Evolutionary conservation across 1,284 basidiomycete genomes (phyloP).

Genomic region (Meripilus lineatus): DNA sequence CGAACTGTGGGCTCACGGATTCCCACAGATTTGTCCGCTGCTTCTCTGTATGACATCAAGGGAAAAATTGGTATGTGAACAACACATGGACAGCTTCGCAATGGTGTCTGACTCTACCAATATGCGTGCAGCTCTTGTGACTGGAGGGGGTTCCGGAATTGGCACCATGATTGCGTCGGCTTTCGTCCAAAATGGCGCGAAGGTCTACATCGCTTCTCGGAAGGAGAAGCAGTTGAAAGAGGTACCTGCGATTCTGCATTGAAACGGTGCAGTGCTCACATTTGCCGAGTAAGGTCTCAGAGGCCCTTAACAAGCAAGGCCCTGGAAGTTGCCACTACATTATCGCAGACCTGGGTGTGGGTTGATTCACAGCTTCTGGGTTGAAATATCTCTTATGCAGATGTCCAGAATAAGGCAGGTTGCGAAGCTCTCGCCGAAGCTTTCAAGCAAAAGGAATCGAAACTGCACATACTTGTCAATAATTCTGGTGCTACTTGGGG

Average conservation of each 20-base stretch:
- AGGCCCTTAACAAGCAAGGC: slow-evolving; percentile 52
- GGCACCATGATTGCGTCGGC: slow-evolving; percentile 80
- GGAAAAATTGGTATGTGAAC: slow-evolving; percentile 72
- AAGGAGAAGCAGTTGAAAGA: slow-evolving; percentile 76
- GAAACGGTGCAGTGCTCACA: slow-evolving; percentile 8
- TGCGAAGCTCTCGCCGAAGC: slow-evolving; percentile 70
- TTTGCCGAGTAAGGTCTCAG: slow-evolving; percentile 40
- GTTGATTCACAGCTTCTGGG: slow-evolving; percentile 20
- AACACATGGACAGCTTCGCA: neutral
- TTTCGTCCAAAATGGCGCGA: slow-evolving; percentile 56
- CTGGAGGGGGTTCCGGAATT: slow-evolving; percentile 75
- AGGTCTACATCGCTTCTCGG: slow-evolving; percentile 81
- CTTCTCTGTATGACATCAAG: slow-evolving; percentile 67
- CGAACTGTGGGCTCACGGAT: no score
- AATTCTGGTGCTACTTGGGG: slow-evolving; percentile 84
- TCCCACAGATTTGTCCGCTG: slow-evolving; percentile 54
- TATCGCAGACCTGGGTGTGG: slow-evolving; percentile 66
- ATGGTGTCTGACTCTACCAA: slow-evolving; percentile 5
- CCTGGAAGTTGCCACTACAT: slow-evolving; percentile 66
- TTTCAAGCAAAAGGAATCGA: slow-evolving; percentile 64
- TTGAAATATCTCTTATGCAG: neutral
- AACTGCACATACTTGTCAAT: slow-evolving; percentile 77
- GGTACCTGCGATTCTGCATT: slow-evolving; percentile 31
- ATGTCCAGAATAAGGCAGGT: slow-evolving; percentile 64
- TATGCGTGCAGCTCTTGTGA: slow-evolving; percentile 59